Conservation (phyloP, 1,284 basidiomycete genomes). For the Moesziomyces globuligerus region DNA sequence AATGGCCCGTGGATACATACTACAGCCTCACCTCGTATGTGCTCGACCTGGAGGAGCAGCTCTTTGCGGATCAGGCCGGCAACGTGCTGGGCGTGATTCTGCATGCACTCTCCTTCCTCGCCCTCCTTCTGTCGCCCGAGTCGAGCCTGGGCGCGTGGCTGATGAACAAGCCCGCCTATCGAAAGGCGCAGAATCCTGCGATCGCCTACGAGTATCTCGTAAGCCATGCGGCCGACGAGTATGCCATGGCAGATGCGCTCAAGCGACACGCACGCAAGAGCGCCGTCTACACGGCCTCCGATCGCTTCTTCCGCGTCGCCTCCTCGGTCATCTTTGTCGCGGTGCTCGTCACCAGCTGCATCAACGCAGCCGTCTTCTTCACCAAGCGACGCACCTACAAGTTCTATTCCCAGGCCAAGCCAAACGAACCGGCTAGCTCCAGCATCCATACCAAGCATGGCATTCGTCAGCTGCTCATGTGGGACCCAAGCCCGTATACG, state of each 20-base stretch:
- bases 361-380: conserved; percentile 51
- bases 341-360: conserved; percentile 28
- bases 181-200: conserved; percentile 40
- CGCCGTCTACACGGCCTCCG: conserved; percentile 31
- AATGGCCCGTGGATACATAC: conserved; percentile 40
- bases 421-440: conserved; percentile 21
- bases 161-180: conserved; percentile 40
- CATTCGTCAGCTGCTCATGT: conserved; percentile 40
- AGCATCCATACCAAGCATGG: conserved; percentile 35
- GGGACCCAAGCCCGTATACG: conserved; percentile 39
- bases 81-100: conserved; percentile 38
- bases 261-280: conserved; percentile 33
- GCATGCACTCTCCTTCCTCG: conserved; percentile 36
- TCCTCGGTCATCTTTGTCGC: conserved; percentile 26
- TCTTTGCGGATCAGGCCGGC: conserved; percentile 42
- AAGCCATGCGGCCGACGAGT: conserved; percentile 43
- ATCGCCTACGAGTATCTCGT: conserved; percentile 47
- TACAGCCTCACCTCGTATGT: conserved; percentile 22
- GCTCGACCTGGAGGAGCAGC: conserved; percentile 39
- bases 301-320: conserved; percentile 39
- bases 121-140: conserved; percentile 40
- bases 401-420: conserved; percentile 37
- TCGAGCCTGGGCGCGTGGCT: conserved; percentile 38
- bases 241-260: conserved; percentile 43
- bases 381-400: conserved; percentile 43